Percentiles rank a stretch among this genome's conserved stretches.
These are phyloP conservation scores for Punctularia strigosozonata DNA, from an alignment of 768 basidiomycete species.

Conservation along the genomic window DNA sequence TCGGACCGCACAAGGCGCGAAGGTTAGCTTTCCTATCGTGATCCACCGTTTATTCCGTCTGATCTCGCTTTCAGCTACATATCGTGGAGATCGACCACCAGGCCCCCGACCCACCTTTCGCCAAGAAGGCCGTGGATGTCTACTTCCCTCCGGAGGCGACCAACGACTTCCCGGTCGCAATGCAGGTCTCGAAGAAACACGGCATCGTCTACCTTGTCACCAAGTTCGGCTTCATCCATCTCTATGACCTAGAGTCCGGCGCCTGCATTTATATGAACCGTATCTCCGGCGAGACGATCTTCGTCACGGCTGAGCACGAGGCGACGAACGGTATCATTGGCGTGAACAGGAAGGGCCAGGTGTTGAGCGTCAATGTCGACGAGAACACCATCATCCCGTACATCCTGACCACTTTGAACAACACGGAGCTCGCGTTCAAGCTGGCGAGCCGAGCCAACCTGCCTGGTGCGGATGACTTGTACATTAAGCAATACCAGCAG, in stretches of 20 bases:
- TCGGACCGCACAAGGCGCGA: constrained; percentile 93
- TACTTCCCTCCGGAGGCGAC: constrained; percentile 98
- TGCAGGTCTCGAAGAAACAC: constrained; percentile 97
- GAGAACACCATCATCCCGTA: constrained; percentile 95
- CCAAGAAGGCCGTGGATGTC: constrained; percentile 96
- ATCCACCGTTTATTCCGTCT: background rate
- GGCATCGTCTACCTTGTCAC: constrained; percentile 96
- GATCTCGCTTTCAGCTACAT: constrained; percentile 93
- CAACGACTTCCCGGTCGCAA: constrained; percentile 98
- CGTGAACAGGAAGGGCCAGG: constrained; percentile 99
- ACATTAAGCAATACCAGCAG: constrained; percentile 87
- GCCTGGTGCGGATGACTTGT: constrained; percentile 95
- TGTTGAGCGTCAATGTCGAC: constrained; percentile 92
- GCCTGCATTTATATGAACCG: constrained; percentile 99
- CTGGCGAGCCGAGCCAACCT: constrained; percentile 92
- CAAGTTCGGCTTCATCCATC: constrained; percentile 98
- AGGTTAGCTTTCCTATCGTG: constrained; percentile 40
- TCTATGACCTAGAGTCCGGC: constrained; percentile 96
- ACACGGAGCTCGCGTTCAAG: constrained; percentile 96
- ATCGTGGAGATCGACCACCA: constrained; percentile 97
- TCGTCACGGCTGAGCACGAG: constrained; percentile 96
- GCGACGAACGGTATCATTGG: constrained; percentile 92
- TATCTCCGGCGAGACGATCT: constrained; percentile 98
- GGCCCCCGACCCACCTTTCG: constrained; percentile 84
- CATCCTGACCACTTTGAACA: constrained; percentile 86